These are phyloP conservation scores for Aegilops longissima DNA, from an alignment of 176 grass and related monocot genomes.

Conservation along the genomic window DNA sequence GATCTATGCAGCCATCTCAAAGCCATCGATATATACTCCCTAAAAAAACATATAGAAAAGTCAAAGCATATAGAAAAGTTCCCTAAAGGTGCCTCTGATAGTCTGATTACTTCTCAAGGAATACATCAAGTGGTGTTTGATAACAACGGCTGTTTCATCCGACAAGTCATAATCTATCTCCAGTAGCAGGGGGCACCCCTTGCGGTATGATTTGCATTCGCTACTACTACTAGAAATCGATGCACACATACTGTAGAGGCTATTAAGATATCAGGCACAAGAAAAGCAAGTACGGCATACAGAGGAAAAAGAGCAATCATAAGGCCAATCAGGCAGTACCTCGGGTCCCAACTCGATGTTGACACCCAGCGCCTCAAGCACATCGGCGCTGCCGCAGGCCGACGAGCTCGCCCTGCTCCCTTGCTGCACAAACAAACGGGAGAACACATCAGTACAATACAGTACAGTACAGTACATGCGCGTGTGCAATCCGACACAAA, in stretches of 20 bases:
- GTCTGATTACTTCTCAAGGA: neutral
- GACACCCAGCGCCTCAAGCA: conserved; percentile 79
- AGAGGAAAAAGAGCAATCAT: neutral
- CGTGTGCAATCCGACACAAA: too few species aligned
- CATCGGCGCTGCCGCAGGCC: conserved; percentile 95
- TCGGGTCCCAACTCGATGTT: conserved; percentile 83
- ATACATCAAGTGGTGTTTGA: neutral
- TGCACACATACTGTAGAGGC: neutral
- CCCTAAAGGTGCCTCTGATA: neutral
- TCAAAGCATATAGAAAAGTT: too few species aligned
- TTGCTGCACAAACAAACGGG: conserved; percentile 57
- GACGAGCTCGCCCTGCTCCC: conserved; percentile 94
- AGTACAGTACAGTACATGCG: too few species aligned
- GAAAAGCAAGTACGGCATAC: neutral
- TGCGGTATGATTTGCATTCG: neutral
- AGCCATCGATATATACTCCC: neutral
- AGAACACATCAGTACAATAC: neutral
- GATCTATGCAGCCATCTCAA: neutral
- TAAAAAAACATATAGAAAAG: too few species aligned
- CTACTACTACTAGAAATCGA: neutral
- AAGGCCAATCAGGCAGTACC: conserved; percentile 39
- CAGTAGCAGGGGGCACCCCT: neutral
- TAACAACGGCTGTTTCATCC: neutral
- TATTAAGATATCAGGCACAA: neutral
- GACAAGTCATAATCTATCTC: neutral